Base-by-base conservation (phyloP, 345 rosid species). In the Camelina hispida region DNA sequence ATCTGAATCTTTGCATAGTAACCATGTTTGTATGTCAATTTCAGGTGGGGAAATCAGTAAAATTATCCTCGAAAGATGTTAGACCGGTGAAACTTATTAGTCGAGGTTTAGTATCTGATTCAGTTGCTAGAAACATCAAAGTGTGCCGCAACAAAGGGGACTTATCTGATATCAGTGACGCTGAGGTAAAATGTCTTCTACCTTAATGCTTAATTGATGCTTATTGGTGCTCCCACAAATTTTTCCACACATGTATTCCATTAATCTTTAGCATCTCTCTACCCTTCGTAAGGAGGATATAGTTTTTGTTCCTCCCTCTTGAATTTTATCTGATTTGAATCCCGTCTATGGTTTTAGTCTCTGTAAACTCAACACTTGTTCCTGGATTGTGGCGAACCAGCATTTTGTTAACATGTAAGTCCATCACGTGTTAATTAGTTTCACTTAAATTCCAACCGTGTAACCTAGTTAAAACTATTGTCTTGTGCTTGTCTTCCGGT, bases 91-190 rank as follows among this genome's bases (percentile, higher is more conserved):
- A 53, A 15, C 16, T 50, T 15, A 38, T 9, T 2, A 52, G 16
- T 52, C 73, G 48, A 71, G 80, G 53, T 68, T 57, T 51, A 20
- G 48, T 61, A 62, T 63, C 43, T 16, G 38, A 32, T 40, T 12
- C 47, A 35, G 15, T 40, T 16, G 35, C 56, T 42, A 61, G 64
- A 20, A 73, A 37, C 23, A 73, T 50, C 0, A 59, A 64, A 61
- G 37, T 32, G 0, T 51, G 68, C 6, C 8, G 79, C 32, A 69
- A 23, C 28, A 74, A 51, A 65, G 61, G 65, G 35, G 76, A 69
- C 62, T 67, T 81, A 20, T 73, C 70, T 69, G 53, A 59, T 66
- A 73, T 81, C 14, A 42, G 58, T 73, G 79, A 81, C 66, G 63
- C 70, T 38, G 84, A 81, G 84, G 84, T 81, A 73, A 68, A 13